Evolutionary conservation across 352 stramenopile species (phyloP), one percentile per base, ranked within the genome.

Genomic region (Pythium guiyangense): DNA sequence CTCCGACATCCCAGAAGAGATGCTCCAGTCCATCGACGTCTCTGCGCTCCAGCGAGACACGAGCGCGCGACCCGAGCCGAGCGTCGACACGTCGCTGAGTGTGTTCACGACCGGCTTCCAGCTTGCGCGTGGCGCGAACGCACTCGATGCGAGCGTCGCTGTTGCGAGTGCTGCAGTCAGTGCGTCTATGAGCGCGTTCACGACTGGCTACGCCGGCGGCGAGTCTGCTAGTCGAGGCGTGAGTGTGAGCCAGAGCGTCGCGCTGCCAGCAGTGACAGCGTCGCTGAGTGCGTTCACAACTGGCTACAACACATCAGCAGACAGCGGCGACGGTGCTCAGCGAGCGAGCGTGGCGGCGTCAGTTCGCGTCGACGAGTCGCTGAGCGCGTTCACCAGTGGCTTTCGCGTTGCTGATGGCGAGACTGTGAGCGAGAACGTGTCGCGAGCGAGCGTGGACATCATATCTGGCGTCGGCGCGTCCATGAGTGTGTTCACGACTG

Each of bases 21-120:
- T 83, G 65, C 60, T 81, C 17, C 61, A 85, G 31, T 82, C 74
- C 0, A 73, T 80, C 29, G 68, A 83, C 11, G 22, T 74, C 6
- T 29, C 56, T 2, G 17, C 52, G 29, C 22, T 50, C 3, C 29
- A 17, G 39, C 39, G 39, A 1, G 5, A 37, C 31, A 37, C 46
- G 49, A 46, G 26, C 25, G 44, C 8, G 49, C 43, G 14, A 49
- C 26, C 49, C 54, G 35, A 29, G 49, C 46, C 18, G 35, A 42
- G 11, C 18, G 58, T 77, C 10, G 59, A 73, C 20, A 54, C 59
- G 18, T 84, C 74, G 2, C 49, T 84, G 2, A 84, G 74, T 12
- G 50, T 60, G 2, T 82, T 84, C 37, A 77, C 42, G 14, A 47
- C 31, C 31, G 31, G 31, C 31, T 37, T 37, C 31, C 31, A 37